Conservation (phyloP, 2,329 filamentous ascomycete genomes). For the Colletotrichum cordylinicola region DNA sequence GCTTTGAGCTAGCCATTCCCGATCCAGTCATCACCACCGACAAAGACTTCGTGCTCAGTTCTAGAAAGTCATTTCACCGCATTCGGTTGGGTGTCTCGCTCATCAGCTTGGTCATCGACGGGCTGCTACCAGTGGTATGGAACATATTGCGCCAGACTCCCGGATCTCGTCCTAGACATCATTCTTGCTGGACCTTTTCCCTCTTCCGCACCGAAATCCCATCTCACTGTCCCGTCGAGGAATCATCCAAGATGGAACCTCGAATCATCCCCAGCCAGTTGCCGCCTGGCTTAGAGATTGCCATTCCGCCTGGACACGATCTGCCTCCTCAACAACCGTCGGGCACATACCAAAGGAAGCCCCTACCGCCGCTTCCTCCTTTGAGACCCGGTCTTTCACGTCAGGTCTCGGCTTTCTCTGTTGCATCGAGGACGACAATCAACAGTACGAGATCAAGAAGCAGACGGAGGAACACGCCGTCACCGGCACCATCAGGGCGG, state of each 20-base stretch:
- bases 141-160: slow-evolving; percentile 20
- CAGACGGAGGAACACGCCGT: not conserved
- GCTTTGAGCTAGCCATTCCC: slow-evolving; percentile 10
- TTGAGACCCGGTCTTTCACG: not conserved
- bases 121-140: slow-evolving; percentile 16
- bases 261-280: slow-evolving; percentile 13
- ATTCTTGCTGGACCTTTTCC: not conserved
- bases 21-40: not conserved
- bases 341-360: slow-evolving; percentile 28
- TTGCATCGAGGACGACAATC: not conserved
- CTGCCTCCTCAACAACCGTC: slow-evolving; percentile 23
- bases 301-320: slow-evolving; percentile 21
- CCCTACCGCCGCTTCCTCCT: slow-evolving; percentile 30
- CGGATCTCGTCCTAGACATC: slow-evolving; percentile 3
- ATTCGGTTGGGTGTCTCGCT: slow-evolving; percentile 9
- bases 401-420: slow-evolving; percentile 3
- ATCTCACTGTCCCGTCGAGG: not conserved
- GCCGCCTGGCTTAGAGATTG: slow-evolving; percentile 25
- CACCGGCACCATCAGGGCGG: not conserved
- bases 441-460: slow-evolving; percentile 8
- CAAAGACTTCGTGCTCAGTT: slow-evolving; percentile 15
- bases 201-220: not conserved
- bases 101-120: slow-evolving; percentile 11
- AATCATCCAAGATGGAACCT: slow-evolving; percentile 9
- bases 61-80: slow-evolving; percentile 13